Evolutionary conservation across 768 basidiomycete genomes (phyloP), one percentile per base, ranked within the genome.

Genomic region (Albatrellus ellisii): DNA sequence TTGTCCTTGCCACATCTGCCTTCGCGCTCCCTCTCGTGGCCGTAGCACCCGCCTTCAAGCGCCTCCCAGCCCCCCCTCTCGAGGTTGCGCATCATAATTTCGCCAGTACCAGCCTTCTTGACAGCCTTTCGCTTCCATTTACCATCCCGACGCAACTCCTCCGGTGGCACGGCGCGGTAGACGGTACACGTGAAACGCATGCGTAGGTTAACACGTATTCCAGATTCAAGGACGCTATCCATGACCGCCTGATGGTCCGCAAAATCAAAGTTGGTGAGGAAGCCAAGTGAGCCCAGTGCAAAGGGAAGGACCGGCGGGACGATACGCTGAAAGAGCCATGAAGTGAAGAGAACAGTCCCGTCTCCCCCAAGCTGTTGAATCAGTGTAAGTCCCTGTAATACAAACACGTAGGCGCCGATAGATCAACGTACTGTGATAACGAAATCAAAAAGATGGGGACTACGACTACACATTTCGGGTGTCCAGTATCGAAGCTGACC

Each of bases 151-250:
- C 27, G 28, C 40, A 20, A 11, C 45, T 79, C 72, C 54, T 83
- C 84, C 76, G 73, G 12, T 20, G 75, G 70, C 32, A 95, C 77
- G 4, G 91, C 85, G 29, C 95, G 85, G 59, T 94, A 99, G 10
- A 99, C 88, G 4, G 95, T 98, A 61, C 95, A 98, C 6, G 94
- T 98, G 61, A 99, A 99, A 22, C 95, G 79, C 95, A 99, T 99
- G 37, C 95, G 83, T 11, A 99, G 69, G 59, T 99, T 99, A 43
- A 98, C 92, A 7, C 92, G 82, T 48, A 99, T 94, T 24, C 95
- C 95, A 9, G 79, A 73, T 54, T 97, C 90, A 45, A 97, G 77
- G 29, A 76, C 79, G 54, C 77, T 77, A 63, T 91, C 79, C 75
- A 99, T 77, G 46, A 92, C 82, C 7, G 75, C 59, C 56, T 79